Conservation (phyloP, 371 early-diverging fungal genomes). For the Syncephalastrum racemosum region DNA sequence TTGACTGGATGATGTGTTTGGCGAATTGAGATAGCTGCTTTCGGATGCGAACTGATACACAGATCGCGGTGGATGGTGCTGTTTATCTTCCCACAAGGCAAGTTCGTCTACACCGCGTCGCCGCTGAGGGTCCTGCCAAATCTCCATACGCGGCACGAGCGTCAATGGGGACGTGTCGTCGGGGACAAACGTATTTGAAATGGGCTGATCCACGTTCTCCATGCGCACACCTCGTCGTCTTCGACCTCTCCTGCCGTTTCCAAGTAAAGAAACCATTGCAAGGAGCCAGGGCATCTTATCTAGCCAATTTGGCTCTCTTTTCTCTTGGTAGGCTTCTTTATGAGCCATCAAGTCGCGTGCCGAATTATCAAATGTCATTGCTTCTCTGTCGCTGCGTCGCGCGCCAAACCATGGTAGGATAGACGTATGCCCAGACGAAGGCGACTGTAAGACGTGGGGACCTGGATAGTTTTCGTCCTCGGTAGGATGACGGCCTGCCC, state of each 20-base stretch:
- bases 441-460: background rate
- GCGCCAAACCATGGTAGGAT: background rate
- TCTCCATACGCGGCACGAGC: constrained; percentile 35
- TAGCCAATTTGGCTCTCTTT: too few species aligned
- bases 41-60: background rate
- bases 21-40: background rate
- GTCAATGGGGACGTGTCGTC: constrained; percentile 31
- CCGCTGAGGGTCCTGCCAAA: constrained; percentile 37
- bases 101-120: constrained; percentile 46
- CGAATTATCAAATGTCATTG: constrained; percentile 9
- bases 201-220: constrained; percentile 11
- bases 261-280: too few species aligned
- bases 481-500: constrained; percentile 9
- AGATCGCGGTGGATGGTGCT: constrained; percentile 9
- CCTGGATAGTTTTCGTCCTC: constrained; percentile 1
- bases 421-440: background rate
- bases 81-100: constrained; percentile 38
- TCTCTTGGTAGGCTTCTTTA: background rate
- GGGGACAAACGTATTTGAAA: constrained; percentile 31
- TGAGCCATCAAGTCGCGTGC: constrained; percentile 6
- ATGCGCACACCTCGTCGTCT: constrained; percentile 1
- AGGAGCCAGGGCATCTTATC: too few species aligned
- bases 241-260: constrained; percentile 1
- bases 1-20: background rate
- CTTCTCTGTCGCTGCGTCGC: constrained; percentile 1